Percentiles rank a stretch among this genome's conserved stretches.
phyloP scores from a whole-genome alignment of 2,329 filamentous ascomycete species.

The Aspergillus quadrilineatus region DNA sequence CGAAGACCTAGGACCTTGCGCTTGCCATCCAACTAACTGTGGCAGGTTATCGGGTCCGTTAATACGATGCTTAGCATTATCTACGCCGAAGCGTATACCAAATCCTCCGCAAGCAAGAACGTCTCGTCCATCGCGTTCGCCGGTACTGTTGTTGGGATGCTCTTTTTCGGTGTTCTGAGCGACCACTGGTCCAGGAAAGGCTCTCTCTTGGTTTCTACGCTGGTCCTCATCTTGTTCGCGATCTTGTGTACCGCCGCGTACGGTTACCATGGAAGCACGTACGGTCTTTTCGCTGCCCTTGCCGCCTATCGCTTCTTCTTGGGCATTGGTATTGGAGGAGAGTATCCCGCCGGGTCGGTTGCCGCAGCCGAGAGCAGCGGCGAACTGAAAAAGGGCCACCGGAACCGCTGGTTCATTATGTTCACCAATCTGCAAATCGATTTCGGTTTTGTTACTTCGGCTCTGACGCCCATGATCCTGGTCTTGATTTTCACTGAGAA shows the following conservation, averaged over 20 bases:
- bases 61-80: slow-evolving; percentile 70
- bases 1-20: not conserved
- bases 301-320: slow-evolving; percentile 83
- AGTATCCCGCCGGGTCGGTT: slow-evolving; percentile 65
- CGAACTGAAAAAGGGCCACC: slow-evolving; percentile 73
- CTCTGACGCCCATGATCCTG: slow-evolving; percentile 70
- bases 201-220: slow-evolving; percentile 74
- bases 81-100: slow-evolving; percentile 68
- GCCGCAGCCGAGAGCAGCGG: slow-evolving; percentile 80
- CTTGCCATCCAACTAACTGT: not conserved
- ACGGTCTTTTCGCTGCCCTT: slow-evolving; percentile 74
- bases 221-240: slow-evolving; percentile 83
- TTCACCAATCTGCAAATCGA: slow-evolving; percentile 90
- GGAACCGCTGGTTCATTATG: slow-evolving; percentile 89
- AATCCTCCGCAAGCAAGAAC: slow-evolving; percentile 68
- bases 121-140: slow-evolving; percentile 82
- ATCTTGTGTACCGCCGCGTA: slow-evolving; percentile 76
- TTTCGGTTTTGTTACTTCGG: slow-evolving; percentile 76
- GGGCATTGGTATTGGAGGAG: slow-evolving; percentile 72
- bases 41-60: slow-evolving; percentile 77
- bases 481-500: slow-evolving; percentile 59
- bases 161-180: slow-evolving; percentile 75
- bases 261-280: slow-evolving; percentile 64
- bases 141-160: slow-evolving; percentile 78
- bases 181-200: slow-evolving; percentile 85